Base-by-base conservation (phyloP, 352 stramenopile species). In the Phytophthora chlamydospora region DNA sequence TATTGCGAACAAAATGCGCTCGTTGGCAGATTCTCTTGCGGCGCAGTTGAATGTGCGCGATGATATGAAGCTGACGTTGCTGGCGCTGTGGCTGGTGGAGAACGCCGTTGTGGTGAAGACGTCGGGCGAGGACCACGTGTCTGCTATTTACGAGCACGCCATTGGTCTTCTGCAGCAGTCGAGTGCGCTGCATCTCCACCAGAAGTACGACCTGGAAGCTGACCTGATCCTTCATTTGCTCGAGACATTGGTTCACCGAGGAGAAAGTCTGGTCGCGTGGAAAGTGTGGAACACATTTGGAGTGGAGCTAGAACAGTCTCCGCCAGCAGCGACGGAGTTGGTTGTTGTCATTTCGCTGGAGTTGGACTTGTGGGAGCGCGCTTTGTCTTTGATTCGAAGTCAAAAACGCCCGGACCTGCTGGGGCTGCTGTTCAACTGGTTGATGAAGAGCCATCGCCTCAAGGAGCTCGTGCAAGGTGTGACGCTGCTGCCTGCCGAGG, bases 261-360 rank as follows among this genome's bases (percentile, higher is more conserved):
- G 81, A 32, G 81, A 91, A 52, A 89, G 78, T 58, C 62, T 88
- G 21, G 76, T 92, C 19, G 85, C 83, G 19, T 94, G 85, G 85
- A 91, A 94, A 63, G 79, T 94, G n/a, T 92, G 83, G 85, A 91
- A 83, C 32, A 85, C 80, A 6, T 94, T 92, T 52, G 81, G 81
- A 6, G 69, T 92, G 13, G 74, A 90, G 31, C 56, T 93, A 14
- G 54, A 64, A 10, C 46, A 76, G n/a, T 70, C 77, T 43, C 72
- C 78, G 8, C 40, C 72, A 14, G 73, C 79, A 10, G 74, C 79
- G 19, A 90, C 80, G 0, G 85, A 92, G 19, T 73, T 91, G n/a
- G 65, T 81, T 9, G 75, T 91, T n/a, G 78, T 94, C 19, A 79
- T 92, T 43, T 89, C 83, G 40, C 68, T 94, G 8, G 83, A 94